Evolutionary conservation across 129 eudicot genomes (phyloP), one percentile per base, ranked within the genome.

Genomic region (Flaveria bidentis): DNA sequence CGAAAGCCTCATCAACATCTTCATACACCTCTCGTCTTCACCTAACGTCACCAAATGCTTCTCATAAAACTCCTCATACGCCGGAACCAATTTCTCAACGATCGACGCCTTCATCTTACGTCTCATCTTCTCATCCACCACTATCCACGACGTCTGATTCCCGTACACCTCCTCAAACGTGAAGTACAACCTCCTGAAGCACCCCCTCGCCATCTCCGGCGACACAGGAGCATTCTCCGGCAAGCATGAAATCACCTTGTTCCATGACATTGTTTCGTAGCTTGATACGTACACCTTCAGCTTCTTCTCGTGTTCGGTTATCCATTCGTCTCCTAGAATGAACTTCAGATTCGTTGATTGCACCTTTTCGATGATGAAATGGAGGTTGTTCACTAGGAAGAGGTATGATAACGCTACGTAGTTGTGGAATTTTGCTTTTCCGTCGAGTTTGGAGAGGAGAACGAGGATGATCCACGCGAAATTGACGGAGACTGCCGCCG

Each of bases 321-420:
- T 26, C 97, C 97, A 88, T 2, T 86, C 86, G 7, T 85, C 90
- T 67, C 97, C 97, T 28, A 91, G 82, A 56, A 91, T 71, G 50
- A 67, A 79, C 52, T 58, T 83, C 57, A 91, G 80, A 57, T 91
- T 88, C 9, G 97, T 88, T 46, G 80, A 58, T 3, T 80, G 81
- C 20, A 86, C 92, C 69, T 81, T 86, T 16, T 65, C 83, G 76
- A 86, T 82, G 55, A 91, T 77, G 84, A 83, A 71, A 52, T 81
- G 89, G 53, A 88, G 90, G 60, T 91, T 91, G 73, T 88, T 91
- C 41, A 87, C 91, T 3, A 88, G 74, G 68, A 86, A 88, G 3
- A 91, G 84, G 80, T 91, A 83, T 12, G 87, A 66, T 13, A 82
- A 69, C 13, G 91, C 83, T 0, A 76, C 82, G 66, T 83, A 86